Conservation (phyloP, 345 rosid genomes). For the Rhodamnia rubescens region DNA sequence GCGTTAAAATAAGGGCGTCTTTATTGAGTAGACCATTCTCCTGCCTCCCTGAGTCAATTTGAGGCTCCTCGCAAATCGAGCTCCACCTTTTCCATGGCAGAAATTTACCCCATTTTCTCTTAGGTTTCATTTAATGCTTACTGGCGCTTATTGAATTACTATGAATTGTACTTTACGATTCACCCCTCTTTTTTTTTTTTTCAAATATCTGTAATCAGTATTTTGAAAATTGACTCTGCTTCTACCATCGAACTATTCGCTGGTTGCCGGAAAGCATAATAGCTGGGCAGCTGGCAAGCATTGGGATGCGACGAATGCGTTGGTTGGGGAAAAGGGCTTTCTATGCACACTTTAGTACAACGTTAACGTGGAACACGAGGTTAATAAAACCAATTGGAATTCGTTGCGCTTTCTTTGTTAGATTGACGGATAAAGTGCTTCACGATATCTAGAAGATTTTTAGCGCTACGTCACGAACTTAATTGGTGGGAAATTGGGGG, state of each 20-base stretch:
- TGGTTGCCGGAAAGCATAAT: neutral
- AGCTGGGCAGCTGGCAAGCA: neutral
- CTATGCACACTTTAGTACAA: neutral
- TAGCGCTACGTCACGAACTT: neutral
- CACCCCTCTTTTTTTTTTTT: accelerated
- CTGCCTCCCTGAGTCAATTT: neutral
- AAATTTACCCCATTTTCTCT: neutral
- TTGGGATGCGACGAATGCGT: neutral
- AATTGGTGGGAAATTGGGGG: neutral
- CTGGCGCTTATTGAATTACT: neutral
- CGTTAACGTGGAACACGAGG: neutral
- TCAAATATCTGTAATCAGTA: neutral
- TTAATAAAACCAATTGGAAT: neutral
- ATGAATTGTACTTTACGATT: neutral
- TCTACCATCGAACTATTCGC: neutral
- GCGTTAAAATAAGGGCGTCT: neutral
- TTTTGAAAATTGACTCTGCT: neutral
- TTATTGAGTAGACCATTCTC: neutral
- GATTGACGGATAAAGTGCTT: neutral
- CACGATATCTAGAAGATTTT: neutral
- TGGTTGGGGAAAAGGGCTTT: neutral
- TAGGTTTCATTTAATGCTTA: neutral
- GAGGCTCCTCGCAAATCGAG: neutral
- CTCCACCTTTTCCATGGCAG: neutral
- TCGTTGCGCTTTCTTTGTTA: neutral